Evolutionary conservation across 305 asterid genomes (phyloP).

Genomic region (Solanum hybrid): DNA sequence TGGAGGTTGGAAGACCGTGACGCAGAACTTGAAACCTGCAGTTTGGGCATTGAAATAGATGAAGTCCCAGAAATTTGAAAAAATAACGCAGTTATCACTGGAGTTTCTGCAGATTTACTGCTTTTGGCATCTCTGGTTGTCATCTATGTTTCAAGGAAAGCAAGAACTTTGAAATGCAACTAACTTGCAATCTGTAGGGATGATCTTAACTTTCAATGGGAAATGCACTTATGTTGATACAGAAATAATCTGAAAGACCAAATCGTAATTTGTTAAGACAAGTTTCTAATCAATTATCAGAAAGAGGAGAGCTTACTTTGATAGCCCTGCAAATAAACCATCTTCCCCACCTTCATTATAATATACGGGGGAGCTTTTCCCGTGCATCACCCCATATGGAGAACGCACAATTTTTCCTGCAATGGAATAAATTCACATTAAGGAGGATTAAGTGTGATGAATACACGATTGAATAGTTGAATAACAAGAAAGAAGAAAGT

Average conservation of each 20-base stretch:
- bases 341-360: conserved; percentile 81
- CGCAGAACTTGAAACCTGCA: conserved; percentile 2
- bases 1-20: neutral
- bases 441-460: neutral
- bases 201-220: neutral
- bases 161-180: conserved; percentile 2
- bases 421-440: conserved; percentile 7
- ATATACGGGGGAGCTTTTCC: conserved; percentile 85
- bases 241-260: neutral
- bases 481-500: neutral
- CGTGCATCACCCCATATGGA: conserved; percentile 88
- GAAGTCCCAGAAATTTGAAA: conserved; percentile 6
- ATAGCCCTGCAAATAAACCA: conserved; percentile 75
- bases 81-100: conserved; percentile 10
- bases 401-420: conserved; percentile 81
- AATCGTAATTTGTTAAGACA: neutral
- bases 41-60: conserved; percentile 6
- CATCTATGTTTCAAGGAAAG: conserved; percentile 13
- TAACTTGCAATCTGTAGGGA: neutral
- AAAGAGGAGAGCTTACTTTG: conserved; percentile 43
- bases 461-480: neutral
- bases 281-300: neutral
- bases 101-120: conserved; percentile 8
- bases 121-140: conserved; percentile 25
- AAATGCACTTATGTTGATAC: neutral